These are phyloP conservation scores for Galium porrigens DNA, from an alignment of 305 asterid species.

Conservation along the genomic window DNA sequence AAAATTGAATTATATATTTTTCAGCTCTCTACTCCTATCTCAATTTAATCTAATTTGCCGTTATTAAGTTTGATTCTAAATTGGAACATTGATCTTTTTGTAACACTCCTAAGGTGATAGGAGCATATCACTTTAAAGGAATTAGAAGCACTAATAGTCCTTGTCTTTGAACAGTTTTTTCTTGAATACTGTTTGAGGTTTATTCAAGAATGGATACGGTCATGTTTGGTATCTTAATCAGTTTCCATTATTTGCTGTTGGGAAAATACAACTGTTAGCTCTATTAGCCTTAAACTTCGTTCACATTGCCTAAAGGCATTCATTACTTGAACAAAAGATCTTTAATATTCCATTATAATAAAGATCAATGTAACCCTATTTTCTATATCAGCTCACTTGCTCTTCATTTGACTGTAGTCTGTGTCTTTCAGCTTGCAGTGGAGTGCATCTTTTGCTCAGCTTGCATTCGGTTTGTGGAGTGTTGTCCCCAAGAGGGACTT, in stretches of 20 bases:
- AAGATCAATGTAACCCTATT: not conserved
- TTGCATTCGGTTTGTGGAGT: conserved; percentile 92
- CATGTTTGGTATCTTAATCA: not conserved
- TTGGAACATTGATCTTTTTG: not conserved
- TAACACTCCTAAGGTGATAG: not conserved
- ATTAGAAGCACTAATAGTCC: not conserved
- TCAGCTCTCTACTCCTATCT: not conserved
- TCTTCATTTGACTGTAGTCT: conserved; percentile 13
- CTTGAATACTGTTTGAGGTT: not conserved
- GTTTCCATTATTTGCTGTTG: not conserved
- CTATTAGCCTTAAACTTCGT: not conserved
- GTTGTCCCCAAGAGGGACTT: conserved; percentile 99
- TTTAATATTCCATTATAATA: not conserved
- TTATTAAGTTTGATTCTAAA: not conserved
- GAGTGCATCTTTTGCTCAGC: conserved; percentile 99
- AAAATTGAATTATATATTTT: not conserved
- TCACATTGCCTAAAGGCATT: not conserved
- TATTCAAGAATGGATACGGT: not conserved
- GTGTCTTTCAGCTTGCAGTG: conserved; percentile 72
- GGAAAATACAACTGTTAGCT: no score
- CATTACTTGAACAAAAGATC: not conserved
- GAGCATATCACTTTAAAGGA: no score
- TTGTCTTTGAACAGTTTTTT: not conserved
- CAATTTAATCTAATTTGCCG: not conserved
- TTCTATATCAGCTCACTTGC: not conserved